These are phyloP conservation scores for Endotrypanum monterogeii DNA, from an alignment of 208 protist genomes.

Conservation along the genomic window DNA sequence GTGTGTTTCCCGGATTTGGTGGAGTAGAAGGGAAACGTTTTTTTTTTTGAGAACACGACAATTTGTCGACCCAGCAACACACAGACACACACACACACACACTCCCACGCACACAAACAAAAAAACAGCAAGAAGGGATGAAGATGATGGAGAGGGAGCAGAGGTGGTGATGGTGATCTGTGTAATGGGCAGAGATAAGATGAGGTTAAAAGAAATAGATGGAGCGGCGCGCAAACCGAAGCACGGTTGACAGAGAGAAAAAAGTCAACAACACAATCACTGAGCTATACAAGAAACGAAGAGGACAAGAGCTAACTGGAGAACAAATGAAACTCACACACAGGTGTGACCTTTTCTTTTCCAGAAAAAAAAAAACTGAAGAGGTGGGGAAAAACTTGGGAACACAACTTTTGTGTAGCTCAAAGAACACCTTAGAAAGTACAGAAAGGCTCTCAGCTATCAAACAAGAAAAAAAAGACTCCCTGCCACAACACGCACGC, in stretches of 20 bases:
- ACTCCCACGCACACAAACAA: too few relatives aligned
- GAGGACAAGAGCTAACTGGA: background rate
- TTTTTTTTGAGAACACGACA: background rate
- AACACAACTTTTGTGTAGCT: background rate
- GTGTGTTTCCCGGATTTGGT: too few relatives aligned
- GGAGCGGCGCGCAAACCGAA: background rate
- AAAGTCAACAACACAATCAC: background rate
- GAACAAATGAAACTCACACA: background rate
- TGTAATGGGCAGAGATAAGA: too few relatives aligned
- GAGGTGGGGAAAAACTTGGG: background rate
- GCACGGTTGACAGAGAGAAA: background rate
- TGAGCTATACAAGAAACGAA: background rate
- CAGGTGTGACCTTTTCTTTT: background rate
- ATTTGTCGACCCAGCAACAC: background rate
- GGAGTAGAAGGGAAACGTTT: background rate
- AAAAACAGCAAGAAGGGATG: conserved; percentile 6
- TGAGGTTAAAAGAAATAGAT: conserved; percentile 4
- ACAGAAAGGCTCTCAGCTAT: background rate
- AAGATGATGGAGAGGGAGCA: conserved; percentile 1
- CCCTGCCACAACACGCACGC: background rate
- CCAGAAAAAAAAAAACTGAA: background rate
- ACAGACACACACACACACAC: conserved; percentile 4
- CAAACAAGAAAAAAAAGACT: background rate
- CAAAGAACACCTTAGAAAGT: conserved; percentile 1
- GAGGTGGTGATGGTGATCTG: background rate